These are phyloP conservation scores for Penicillium freii DNA, from an alignment of 2,329 filamentous ascomycete species.

Conservation along the genomic window DNA sequence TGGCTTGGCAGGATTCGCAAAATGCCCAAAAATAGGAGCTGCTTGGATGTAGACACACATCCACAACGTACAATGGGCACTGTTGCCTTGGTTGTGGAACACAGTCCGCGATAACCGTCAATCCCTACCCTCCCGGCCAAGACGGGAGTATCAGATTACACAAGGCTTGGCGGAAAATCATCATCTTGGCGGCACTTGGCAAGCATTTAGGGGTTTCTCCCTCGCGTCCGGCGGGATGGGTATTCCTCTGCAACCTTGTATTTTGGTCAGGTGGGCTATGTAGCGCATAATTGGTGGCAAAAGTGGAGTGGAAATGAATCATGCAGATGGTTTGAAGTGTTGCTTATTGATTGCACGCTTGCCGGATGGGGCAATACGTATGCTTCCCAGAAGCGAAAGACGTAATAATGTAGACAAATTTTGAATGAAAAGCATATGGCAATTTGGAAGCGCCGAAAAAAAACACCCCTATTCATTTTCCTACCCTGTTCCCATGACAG, in stretches of 20 bases:
- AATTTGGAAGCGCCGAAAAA: not conserved
- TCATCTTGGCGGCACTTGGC: constrained; percentile 24
- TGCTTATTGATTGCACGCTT: constrained; percentile 3
- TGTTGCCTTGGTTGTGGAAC: constrained; percentile 16
- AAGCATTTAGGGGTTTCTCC: constrained; percentile 18
- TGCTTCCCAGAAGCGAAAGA: constrained; percentile 2
- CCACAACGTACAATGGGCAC: constrained; percentile 2
- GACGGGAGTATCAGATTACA: constrained; percentile 23
- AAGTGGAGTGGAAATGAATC: not conserved
- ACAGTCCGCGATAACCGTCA: constrained; percentile 10
- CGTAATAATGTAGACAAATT: not conserved
- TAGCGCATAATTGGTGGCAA: not conserved
- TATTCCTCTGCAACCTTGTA: constrained; percentile 10
- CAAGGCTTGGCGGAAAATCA: constrained; percentile 27
- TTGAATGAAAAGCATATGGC: not conserved
- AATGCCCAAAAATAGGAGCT: constrained; percentile 6
- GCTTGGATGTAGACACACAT: not conserved
- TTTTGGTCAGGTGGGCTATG: constrained; percentile 10
- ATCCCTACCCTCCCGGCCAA: constrained; percentile 21
- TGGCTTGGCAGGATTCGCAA: constrained; percentile 12
- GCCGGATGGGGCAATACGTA: not conserved
- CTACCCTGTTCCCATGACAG: not conserved
- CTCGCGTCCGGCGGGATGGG: constrained; percentile 16
- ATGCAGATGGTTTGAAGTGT: not conserved
- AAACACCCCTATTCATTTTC: constrained; percentile 5